Evolutionary conservation across 345 rosid species (phyloP).

Genomic region (Chamaenerion angustifolium): DNA sequence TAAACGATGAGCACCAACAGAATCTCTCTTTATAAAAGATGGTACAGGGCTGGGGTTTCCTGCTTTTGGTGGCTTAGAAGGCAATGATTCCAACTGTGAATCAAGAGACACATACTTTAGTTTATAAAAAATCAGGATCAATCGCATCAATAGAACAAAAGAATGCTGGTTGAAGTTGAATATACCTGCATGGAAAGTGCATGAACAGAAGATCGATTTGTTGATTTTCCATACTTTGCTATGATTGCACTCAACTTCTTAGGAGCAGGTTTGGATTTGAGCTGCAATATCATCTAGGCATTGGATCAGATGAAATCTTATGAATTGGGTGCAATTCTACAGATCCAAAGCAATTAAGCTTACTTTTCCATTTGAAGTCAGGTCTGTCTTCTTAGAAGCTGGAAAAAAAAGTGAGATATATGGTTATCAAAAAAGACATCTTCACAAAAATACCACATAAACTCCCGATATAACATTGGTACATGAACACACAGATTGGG

Average conservation of each 20-base stretch:
- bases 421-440: not conserved
- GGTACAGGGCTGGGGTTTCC: slow-evolving; percentile 20
- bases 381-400: slow-evolving; percentile 32
- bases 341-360: slow-evolving; percentile 6
- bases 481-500: too few relatives aligned
- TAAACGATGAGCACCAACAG: slow-evolving; percentile 31
- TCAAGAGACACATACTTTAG: slow-evolving; percentile 24
- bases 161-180: not conserved
- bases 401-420: slow-evolving; percentile 9
- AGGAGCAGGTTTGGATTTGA: slow-evolving; percentile 24
- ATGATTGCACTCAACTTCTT: slow-evolving; percentile 35
- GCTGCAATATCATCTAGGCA: slow-evolving; percentile 16
- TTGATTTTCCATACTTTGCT: slow-evolving; percentile 27
- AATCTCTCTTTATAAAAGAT: slow-evolving; percentile 38
- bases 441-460: too few relatives aligned
- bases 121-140: not conserved
- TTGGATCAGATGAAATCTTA: not conserved
- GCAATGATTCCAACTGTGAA: slow-evolving; percentile 24
- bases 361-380: slow-evolving; percentile 25
- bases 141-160: too few relatives aligned
- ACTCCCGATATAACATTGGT: too few relatives aligned
- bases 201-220: slow-evolving; percentile 31
- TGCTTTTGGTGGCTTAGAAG: slow-evolving; percentile 34
- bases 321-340: too few relatives aligned
- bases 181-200: slow-evolving; percentile 28